Base-by-base conservation (phyloP, 2,329 filamentous ascomycete genomes). In the Cladosporium sp. region DNA sequence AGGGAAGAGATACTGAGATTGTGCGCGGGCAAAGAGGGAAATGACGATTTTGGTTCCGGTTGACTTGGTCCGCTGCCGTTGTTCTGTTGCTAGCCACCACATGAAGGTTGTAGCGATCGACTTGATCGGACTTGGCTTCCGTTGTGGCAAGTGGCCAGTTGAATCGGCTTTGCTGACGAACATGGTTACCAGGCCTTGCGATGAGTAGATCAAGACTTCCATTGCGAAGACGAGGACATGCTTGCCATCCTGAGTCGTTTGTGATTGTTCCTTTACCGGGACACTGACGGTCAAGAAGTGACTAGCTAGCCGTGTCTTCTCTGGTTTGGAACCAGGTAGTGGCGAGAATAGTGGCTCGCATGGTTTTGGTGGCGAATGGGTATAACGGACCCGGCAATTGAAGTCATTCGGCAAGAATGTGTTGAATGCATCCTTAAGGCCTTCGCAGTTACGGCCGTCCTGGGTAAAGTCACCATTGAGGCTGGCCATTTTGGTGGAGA, bases 161-260 rank as follows among this genome's bases (percentile, higher is more conserved):
- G 95, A 97, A 80, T 99, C 95, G 59, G 95, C 95, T 79, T 99
- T 99, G 69, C 93, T 94, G 28, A 99, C 90, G 77, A 99, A 99
- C 64, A 98, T 85, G 4, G 92, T 97, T 1, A 91, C 96, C 28
- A 92, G 86, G 72, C 87, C 86, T 55, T 87, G 86, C 0, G 93
- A 97, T 0, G 80, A 91, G 79, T 96, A 99, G 67, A 99, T 86
- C 72, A 95, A 85, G 61, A 97, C 84, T 76, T 99, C 95, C 69
- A 99, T 85, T 18, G 91, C 94, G 66, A 96, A 89, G 10, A 94
- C 84, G 7, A 97, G 80, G 1, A 96, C 84, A 68, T 80, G 72
- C 34, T 55, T 64, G 63, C 49, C 66, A 49, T 79, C 75, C 30
- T 73, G n/a, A 71, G 65, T 67, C 74, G 61, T 41, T 30, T 21